Conservation (phyloP, 495 filamentous ascomycete species). For the Penicillium odoratum region DNA sequence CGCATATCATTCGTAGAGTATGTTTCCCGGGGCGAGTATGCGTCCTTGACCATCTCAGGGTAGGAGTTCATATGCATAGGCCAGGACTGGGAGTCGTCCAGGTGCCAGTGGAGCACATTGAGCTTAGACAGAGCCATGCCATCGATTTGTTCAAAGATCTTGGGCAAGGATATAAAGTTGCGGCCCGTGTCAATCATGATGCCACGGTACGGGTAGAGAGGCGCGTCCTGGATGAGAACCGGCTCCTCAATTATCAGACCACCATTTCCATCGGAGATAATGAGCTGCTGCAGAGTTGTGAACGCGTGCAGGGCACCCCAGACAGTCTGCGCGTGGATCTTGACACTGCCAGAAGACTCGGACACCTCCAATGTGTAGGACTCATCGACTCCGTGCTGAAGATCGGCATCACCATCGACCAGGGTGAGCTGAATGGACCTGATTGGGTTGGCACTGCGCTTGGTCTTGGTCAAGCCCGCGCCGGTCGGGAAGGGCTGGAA, state of each 20-base stretch:
- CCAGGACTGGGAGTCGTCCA: conserved; percentile 54
- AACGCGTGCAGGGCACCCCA: conserved; percentile 61
- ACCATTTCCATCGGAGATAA: conserved; percentile 48
- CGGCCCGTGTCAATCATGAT: conserved; percentile 54
- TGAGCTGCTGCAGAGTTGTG: conserved; percentile 56
- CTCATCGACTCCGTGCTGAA: conserved; percentile 58
- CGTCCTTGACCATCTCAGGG: conserved; percentile 55
- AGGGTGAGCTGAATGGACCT: conserved; percentile 44
- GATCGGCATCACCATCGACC: conserved; percentile 38
- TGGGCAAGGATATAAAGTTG: conserved; percentile 48
- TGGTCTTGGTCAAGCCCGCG: conserved; percentile 37
- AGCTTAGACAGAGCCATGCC: conserved; percentile 54
- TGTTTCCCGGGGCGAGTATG: conserved; percentile 50
- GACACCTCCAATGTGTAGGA: conserved; percentile 54
- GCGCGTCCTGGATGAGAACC: conserved; percentile 46
- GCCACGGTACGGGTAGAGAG: conserved; percentile 50
- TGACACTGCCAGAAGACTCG: conserved; percentile 32
- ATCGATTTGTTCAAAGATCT: conserved; percentile 53
- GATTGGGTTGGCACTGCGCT: conserved; percentile 33
- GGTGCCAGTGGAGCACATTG: conserved; percentile 54
- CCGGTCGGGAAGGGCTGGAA: conserved; percentile 50
- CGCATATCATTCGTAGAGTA: conserved; percentile 41
- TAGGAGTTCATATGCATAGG: conserved; percentile 49
- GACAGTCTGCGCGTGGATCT: conserved; percentile 49
- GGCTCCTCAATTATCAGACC: conserved; percentile 51